Conservation (phyloP, 2,329 filamentous ascomycete species). For the Laburnicola sp. region DNA sequence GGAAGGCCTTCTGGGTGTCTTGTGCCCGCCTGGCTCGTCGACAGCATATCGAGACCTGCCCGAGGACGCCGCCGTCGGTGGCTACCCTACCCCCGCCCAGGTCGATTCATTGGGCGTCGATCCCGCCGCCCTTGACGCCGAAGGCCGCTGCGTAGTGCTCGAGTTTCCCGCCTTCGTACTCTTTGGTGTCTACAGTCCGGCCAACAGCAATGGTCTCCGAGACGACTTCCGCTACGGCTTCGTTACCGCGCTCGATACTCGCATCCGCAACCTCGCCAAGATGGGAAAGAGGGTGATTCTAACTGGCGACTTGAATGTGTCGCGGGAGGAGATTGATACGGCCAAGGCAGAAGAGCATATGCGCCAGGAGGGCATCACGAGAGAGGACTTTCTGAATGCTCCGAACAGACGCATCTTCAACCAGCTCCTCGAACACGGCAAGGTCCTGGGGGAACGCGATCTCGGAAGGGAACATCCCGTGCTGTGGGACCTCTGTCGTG, state of each 20-base stretch:
- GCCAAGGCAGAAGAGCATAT: constrained; percentile 73
- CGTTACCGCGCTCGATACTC: constrained; percentile 75
- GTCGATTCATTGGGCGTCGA: constrained; percentile 65
- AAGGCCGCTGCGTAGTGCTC: constrained; percentile 86
- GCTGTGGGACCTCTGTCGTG: constrained; percentile 81
- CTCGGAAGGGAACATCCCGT: constrained; percentile 70
- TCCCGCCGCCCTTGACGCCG: constrained; percentile 75
- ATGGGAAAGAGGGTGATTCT: constrained; percentile 84
- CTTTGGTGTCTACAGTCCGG: constrained; percentile 89
- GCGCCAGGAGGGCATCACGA: constrained; percentile 67
- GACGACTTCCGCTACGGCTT: constrained; percentile 83
- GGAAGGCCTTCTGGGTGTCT: constrained; percentile 85
- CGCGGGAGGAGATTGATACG: constrained; percentile 69
- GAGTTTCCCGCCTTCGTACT: constrained; percentile 96
- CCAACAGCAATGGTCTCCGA: constrained; percentile 80
- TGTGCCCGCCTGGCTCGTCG: constrained; percentile 72
- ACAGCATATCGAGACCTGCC: constrained; percentile 76
- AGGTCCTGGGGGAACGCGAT: constrained; percentile 68
- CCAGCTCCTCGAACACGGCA: constrained; percentile 75
- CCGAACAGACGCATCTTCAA: constrained; percentile 81
- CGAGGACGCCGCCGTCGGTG: constrained; percentile 76
- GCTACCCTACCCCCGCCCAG: constrained; percentile 75
- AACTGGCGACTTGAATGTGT: constrained; percentile 87
- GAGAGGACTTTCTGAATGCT: constrained; percentile 71
- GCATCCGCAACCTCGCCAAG: constrained; percentile 79